phyloP scores from a whole-genome alignment of 768 basidiomycete species.

The Kockovaella imperatae region DNA sequence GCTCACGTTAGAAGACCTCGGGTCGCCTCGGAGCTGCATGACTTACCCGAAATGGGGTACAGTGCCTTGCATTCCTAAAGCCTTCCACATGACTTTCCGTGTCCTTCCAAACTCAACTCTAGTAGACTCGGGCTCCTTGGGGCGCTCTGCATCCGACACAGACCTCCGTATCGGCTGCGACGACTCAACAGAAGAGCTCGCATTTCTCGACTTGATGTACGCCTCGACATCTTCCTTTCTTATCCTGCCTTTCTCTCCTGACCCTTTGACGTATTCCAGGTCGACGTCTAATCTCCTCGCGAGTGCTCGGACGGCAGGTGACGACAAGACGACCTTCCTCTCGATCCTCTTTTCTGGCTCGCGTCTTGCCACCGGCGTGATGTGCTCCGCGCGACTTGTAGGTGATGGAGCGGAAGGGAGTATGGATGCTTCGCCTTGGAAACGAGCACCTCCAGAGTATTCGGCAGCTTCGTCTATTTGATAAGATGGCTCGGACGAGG shows the following conservation, averaged over 20 bases:
- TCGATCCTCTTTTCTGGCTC: not conserved
- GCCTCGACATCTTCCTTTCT: constrained; percentile 22
- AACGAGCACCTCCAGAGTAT: not conserved
- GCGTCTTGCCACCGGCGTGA: not conserved
- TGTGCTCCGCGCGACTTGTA: not conserved
- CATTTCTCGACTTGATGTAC: not conserved
- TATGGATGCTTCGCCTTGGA: constrained; percentile 31
- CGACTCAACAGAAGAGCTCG: too few species aligned
- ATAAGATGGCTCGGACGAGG: not conserved
- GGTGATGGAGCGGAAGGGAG: constrained; percentile 17
- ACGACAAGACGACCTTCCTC: constrained; percentile 18
- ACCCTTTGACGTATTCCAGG: constrained; percentile 13
- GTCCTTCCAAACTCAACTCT: constrained; percentile 36
- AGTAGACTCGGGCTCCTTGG: constrained; percentile 10
- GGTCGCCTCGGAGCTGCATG: not conserved
- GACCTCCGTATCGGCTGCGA: not conserved
- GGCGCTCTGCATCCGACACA: not conserved
- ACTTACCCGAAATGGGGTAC: constrained; percentile 41
- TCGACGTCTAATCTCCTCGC: constrained; percentile 26
- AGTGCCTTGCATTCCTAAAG: constrained; percentile 21
- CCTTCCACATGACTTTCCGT: constrained; percentile 36
- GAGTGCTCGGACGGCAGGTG: constrained; percentile 32
- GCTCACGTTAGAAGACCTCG: not conserved
- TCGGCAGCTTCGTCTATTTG: not conserved
- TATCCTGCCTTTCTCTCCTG: constrained; percentile 28